Conservation (phyloP, 2,329 filamentous ascomycete genomes). For the Nothopassalora personata region DNA sequence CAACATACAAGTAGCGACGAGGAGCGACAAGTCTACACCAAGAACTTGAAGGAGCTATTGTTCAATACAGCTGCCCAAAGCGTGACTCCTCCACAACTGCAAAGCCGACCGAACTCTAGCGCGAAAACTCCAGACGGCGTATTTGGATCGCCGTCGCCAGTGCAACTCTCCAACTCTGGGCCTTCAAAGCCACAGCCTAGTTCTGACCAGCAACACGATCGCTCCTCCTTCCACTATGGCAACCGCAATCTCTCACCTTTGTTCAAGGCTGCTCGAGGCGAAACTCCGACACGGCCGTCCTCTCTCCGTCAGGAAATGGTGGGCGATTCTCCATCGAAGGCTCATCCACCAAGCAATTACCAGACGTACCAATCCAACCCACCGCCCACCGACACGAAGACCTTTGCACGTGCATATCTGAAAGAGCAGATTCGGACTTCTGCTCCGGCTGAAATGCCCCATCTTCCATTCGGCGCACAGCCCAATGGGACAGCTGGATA, state of each 20-base stretch:
- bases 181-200: slow-evolving; percentile 23
- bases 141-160: slow-evolving; percentile 36
- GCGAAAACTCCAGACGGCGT: slow-evolving; percentile 13
- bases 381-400: slow-evolving; percentile 16
- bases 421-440: slow-evolving; percentile 29
- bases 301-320: slow-evolving; percentile 40
- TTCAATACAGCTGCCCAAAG: slow-evolving; percentile 27
- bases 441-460: slow-evolving; percentile 17
- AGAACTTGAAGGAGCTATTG: slow-evolving; percentile 43
- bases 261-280: slow-evolving; percentile 44
- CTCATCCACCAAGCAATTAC: slow-evolving; percentile 10
- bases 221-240: slow-evolving; percentile 37
- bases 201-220: slow-evolving; percentile 23
- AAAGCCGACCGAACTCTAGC: slow-evolving; percentile 17
- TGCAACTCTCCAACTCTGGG: slow-evolving; percentile 31
- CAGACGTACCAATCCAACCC: slow-evolving; percentile 9
- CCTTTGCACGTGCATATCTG: slow-evolving; percentile 31
- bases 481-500: slow-evolving; percentile 3
- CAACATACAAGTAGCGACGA: slow-evolving; percentile 27
- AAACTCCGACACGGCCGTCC: slow-evolving; percentile 40
- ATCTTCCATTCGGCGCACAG: slow-evolving; percentile 13
- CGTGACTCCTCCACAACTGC: slow-evolving; percentile 18
- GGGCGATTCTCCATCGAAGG: slow-evolving; percentile 13
- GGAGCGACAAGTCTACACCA: slow-evolving; percentile 47
- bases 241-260: slow-evolving; percentile 46